Percentiles rank a stretch among this genome's conserved stretches.
Evolutionary conservation across 495 filamentous ascomycete genomes (phyloP).

Genomic region (Penicillium egyptiacum): DNA sequence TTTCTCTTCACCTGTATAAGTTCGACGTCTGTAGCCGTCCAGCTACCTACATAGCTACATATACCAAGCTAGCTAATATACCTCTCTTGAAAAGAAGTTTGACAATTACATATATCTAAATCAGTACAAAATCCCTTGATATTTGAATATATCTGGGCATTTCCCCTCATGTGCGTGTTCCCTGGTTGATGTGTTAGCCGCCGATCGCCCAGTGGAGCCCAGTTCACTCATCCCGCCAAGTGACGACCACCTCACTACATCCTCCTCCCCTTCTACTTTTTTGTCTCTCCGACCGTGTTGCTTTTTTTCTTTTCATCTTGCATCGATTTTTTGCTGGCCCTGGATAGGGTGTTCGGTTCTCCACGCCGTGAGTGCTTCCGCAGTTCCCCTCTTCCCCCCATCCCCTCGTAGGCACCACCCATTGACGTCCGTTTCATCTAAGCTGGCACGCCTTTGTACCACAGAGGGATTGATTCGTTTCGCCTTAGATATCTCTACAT

Average conservation of each 20-base stretch:
- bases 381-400: constrained; percentile 18
- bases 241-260: constrained; percentile 39
- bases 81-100: neutral
- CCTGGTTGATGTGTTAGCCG: constrained; percentile 39
- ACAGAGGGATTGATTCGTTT: constrained; percentile 11
- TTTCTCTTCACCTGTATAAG: neutral
- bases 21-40: neutral
- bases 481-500: constrained; percentile 19
- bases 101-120: neutral
- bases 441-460: constrained; percentile 22
- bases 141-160: neutral
- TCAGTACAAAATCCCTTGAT: neutral
- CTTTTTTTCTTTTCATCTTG: constrained; percentile 11
- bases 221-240: constrained; percentile 37
- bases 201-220: constrained; percentile 47
- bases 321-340: constrained; percentile 16
- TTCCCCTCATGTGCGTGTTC: constrained; percentile 19
- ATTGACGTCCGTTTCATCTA: constrained; percentile 21
- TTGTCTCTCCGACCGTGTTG: constrained; percentile 14
- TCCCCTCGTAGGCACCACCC: constrained; percentile 31
- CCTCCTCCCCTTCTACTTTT: constrained; percentile 21
- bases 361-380: constrained; percentile 20
- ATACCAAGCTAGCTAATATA: neutral
- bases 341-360: constrained; percentile 12
- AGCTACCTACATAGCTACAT: neutral